phyloP scores from a whole-genome alignment of 2,329 filamentous ascomycete genomes.

The Neobulgaria alba region DNA sequence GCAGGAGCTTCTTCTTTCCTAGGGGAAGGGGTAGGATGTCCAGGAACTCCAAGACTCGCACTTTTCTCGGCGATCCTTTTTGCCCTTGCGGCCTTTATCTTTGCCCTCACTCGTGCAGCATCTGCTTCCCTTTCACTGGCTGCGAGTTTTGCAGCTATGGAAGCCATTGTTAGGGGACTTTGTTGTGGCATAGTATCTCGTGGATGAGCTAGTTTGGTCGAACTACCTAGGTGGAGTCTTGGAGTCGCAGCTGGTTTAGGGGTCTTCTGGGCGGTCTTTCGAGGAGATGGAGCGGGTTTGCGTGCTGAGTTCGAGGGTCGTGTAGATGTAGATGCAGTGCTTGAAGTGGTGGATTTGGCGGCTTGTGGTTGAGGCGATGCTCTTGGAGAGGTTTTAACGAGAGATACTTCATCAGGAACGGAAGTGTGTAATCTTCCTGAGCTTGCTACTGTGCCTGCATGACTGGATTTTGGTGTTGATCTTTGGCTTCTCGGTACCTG shows the following conservation, averaged over 20 bases:
- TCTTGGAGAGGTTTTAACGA: slow-evolving; percentile 17
- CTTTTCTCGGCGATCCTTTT: slow-evolving; percentile 14
- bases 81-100: slow-evolving; percentile 46
- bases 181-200: slow-evolving; percentile 34
- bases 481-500: slow-evolving; percentile 1
- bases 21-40: background rate
- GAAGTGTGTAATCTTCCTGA: too few relatives aligned
- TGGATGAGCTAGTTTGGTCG: slow-evolving; percentile 24
- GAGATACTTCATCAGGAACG: slow-evolving; percentile 19
- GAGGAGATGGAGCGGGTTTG: slow-evolving; percentile 8
- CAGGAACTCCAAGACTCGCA: slow-evolving; percentile 1
- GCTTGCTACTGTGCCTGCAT: background rate
- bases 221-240: slow-evolving; percentile 16
- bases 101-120: slow-evolving; percentile 53
- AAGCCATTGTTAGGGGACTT: slow-evolving; percentile 51
- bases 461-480: background rate
- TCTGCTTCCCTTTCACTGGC: slow-evolving; percentile 57
- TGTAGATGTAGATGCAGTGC: too few relatives aligned
- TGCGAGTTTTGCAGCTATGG: slow-evolving; percentile 54
- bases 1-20: background rate
- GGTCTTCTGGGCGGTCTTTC: too few relatives aligned
- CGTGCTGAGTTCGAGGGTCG: slow-evolving; percentile 6
- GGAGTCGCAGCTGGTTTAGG: slow-evolving; percentile 7
- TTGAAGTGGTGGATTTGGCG: background rate
- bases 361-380: background rate